phyloP scores from a whole-genome alignment of 2,329 filamentous ascomycete species.

The Thermochaetoides dissita region DNA sequence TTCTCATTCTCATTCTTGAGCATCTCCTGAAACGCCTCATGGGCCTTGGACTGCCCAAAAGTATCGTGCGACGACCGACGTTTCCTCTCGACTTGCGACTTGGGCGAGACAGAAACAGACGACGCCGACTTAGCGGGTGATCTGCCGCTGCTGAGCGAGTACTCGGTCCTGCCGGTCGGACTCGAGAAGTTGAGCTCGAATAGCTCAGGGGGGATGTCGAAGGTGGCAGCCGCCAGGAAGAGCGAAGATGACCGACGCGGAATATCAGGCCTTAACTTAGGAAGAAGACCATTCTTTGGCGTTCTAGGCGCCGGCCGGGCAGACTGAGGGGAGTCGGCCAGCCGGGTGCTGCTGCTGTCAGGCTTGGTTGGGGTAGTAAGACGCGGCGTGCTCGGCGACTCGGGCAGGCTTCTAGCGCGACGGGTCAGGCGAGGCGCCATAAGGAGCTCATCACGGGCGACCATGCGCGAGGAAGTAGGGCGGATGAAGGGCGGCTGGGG shows the following conservation, averaged over 20 bases:
- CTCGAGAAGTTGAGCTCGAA: slow-evolving; percentile 13
- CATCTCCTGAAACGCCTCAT: too few relatives aligned
- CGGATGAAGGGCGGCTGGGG: slow-evolving; percentile 41
- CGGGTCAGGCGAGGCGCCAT: slow-evolving; percentile 5
- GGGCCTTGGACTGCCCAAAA: too few relatives aligned
- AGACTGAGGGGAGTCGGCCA: slow-evolving; percentile 1
- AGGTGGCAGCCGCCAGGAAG: background rate
- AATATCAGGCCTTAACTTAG: slow-evolving; percentile 4
- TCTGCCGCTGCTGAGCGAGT: slow-evolving; percentile 3
- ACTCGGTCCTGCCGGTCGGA: background rate
- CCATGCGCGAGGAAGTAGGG: slow-evolving; percentile 40
- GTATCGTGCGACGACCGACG: too few relatives aligned
- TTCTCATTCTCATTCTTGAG: too few relatives aligned
- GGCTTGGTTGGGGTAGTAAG: background rate
- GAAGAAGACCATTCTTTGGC: too few relatives aligned
- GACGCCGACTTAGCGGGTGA: slow-evolving; percentile 6
- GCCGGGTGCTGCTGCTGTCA: background rate
- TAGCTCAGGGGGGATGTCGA: slow-evolving; percentile 9
- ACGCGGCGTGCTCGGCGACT: slow-evolving; percentile 7
- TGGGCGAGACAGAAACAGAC: slow-evolving; percentile 11
- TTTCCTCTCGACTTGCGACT: slow-evolving; percentile 6
- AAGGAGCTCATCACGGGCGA: slow-evolving; percentile 36
- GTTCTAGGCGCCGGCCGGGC: too few relatives aligned
- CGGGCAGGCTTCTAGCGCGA: slow-evolving; percentile 16
- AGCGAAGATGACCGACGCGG: slow-evolving; percentile 12